Percentiles rank a stretch among this genome's conserved stretches.
Evolutionary conservation across 208 protist genomes (phyloP).

Genomic region (Tetramitus jugosus): DNA sequence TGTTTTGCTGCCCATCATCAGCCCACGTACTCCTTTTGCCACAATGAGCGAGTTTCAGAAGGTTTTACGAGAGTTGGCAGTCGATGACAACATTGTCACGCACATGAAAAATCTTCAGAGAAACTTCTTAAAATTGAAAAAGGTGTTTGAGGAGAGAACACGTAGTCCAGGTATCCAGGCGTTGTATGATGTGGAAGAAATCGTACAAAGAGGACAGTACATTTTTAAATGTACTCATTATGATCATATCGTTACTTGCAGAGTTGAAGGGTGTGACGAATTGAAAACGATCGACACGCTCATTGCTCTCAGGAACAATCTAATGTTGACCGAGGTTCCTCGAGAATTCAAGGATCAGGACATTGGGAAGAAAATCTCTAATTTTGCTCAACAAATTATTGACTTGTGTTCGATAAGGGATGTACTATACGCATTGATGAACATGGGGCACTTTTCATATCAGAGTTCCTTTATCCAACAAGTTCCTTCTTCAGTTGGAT

Average conservation of each 20-base stretch:
- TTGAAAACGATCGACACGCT: not conserved
- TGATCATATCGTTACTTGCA: not conserved
- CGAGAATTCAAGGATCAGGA: not conserved
- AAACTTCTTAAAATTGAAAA: not conserved
- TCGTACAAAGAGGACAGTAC: not conserved
- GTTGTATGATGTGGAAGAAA: constrained; percentile 3
- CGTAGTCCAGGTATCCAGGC: not conserved
- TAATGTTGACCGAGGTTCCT: constrained; percentile 14
- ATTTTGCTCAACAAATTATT: not conserved
- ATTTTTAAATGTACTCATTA: not conserved
- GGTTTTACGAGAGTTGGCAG: not conserved
- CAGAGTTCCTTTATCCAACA: not conserved
- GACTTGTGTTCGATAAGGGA: not conserved
- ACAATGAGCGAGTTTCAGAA: not conserved
- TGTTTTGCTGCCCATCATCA: not conserved
- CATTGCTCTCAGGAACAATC: not conserved
- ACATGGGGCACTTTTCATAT: not conserved
- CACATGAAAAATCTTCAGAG: not conserved
- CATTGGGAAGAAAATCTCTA: not conserved
- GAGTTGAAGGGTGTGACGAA: not conserved
- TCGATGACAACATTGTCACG: not conserved
- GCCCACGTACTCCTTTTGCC: not conserved
- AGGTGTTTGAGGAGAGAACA: constrained; percentile 12
- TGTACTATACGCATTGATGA: not conserved
- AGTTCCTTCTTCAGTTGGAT: no score